These are phyloP conservation scores for Dendrobium catenatum DNA, from an alignment of 106 monocot genomes.

Conservation along the genomic window DNA sequence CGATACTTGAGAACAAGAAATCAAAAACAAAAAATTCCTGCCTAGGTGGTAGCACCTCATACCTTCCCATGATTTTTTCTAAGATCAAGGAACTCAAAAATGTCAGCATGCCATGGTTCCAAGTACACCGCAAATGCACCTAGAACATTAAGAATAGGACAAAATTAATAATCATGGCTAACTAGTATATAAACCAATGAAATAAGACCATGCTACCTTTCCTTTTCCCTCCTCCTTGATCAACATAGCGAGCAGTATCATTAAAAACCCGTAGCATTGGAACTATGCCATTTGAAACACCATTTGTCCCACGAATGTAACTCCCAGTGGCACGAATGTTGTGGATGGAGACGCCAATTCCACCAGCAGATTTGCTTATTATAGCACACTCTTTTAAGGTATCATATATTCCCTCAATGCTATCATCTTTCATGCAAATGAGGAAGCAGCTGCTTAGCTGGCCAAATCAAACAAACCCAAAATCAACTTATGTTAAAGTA, in stretches of 20 bases:
- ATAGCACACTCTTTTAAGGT: conserved; percentile 92
- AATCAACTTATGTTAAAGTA: neutral
- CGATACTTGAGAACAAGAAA: neutral
- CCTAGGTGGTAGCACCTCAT: neutral
- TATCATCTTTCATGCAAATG: conserved; percentile 93
- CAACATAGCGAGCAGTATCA: conserved; percentile 97
- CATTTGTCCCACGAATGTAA: conserved; percentile 91
- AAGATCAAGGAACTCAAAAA: conserved; percentile 92
- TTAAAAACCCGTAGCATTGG: conserved; percentile 90
- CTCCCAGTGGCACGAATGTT: conserved; percentile 83
- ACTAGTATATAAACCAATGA: neutral
- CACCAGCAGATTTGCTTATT: conserved; percentile 92
- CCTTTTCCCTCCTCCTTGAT: conserved; percentile 95
- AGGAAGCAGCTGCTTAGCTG: conserved; percentile 97
- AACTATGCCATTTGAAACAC: conserved; percentile 88
- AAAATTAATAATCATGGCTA: neutral
- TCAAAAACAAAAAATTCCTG: neutral
- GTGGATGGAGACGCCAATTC: conserved; percentile 86
- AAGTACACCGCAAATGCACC: conserved; percentile 97
- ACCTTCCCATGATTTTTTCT: conserved; percentile 97
- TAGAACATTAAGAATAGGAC: conserved; percentile 4
- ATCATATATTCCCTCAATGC: conserved; percentile 96
- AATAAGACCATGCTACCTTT: conserved; percentile 39
- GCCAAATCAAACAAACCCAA: conserved; percentile 14
- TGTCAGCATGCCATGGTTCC: conserved; percentile 98